Percentiles rank a stretch among this genome's conserved stretches.
Conservation (phyloP, 1,139 yeast species). For the Cylindricascospora bacillispora region DNA sequence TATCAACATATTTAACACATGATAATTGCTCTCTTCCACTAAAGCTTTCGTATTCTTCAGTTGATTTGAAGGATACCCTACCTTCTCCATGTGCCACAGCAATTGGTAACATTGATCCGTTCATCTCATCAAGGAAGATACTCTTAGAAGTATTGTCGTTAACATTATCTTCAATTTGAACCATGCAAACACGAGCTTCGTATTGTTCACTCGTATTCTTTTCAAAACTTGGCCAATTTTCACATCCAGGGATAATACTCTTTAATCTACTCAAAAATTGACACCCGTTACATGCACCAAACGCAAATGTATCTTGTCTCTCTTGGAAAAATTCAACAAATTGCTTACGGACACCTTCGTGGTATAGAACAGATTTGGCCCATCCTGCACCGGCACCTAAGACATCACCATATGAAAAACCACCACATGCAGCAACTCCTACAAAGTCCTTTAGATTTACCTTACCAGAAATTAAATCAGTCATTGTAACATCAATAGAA, state of each 20-base stretch:
- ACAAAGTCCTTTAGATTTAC: constrained; percentile 69
- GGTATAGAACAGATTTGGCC: constrained; percentile 95
- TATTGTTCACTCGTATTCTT: constrained; percentile 88
- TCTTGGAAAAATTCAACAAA: constrained; percentile 73
- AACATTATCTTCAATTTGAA: constrained; percentile 53
- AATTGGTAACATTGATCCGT: constrained; percentile 83
- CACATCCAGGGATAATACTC: constrained; percentile 87
- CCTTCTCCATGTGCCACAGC: constrained; percentile 99
- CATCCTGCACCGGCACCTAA: constrained; percentile 99
- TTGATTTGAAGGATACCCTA: constrained; percentile 54
- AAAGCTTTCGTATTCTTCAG: constrained; percentile 39
- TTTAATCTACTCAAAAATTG: constrained; percentile 87
- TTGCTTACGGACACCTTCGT: constrained; percentile 62
- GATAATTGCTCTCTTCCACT: constrained; percentile 40
- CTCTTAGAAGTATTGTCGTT: constrained; percentile 37
- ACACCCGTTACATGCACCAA: constrained; percentile 99
- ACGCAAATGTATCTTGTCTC: constrained; percentile 88
- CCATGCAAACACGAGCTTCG: constrained; percentile 91
- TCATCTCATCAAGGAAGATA: constrained; percentile 80
- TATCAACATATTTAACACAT: constrained; percentile 74
- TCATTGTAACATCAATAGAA: constrained; percentile 91
- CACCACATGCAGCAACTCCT: constrained; percentile 98
- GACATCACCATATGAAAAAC: constrained; percentile 98
- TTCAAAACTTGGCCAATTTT: constrained; percentile 94
- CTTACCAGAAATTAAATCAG: constrained; percentile 69